Evolutionary conservation across 768 basidiomycete species (phyloP).

Genomic region (Lactarius sp.): DNA sequence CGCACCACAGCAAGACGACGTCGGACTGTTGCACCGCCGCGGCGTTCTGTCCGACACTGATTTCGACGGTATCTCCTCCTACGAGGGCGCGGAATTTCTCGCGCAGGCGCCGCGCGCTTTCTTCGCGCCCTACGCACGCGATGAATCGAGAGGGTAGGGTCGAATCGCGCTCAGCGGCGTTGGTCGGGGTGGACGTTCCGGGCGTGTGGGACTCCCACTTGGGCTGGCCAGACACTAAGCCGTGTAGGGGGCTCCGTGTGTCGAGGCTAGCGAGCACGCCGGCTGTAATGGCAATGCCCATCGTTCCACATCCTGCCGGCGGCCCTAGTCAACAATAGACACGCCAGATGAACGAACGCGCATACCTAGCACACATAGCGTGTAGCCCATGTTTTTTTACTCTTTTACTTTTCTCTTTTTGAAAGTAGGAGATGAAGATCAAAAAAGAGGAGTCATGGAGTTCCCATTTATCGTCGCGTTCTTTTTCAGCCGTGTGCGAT

Average conservation of each 20-base stretch:
- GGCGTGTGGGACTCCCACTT: constrained; percentile 71
- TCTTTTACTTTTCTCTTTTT: background rate
- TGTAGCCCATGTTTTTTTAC: constrained; percentile 73
- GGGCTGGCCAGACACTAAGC: constrained; percentile 27
- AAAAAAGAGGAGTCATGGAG: background rate
- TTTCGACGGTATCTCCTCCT: constrained; percentile 60
- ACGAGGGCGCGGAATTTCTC: constrained; percentile 56
- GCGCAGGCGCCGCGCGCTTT: constrained; percentile 64
- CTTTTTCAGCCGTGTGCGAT: background rate
- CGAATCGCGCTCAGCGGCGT: constrained; percentile 48
- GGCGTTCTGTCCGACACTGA: constrained; percentile 67
- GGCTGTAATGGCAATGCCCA: constrained; percentile 94
- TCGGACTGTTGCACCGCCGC: constrained; percentile 67
- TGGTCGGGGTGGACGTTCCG: constrained; percentile 64
- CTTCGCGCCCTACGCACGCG: constrained; percentile 79
- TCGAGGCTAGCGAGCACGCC: constrained; percentile 86
- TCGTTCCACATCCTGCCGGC: constrained; percentile 87
- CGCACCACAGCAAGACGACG: constrained; percentile 83
- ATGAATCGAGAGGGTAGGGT: constrained; percentile 75
- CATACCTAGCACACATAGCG: constrained; percentile 78
- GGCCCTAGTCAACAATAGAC: constrained; percentile 23
- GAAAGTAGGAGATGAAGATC: constrained; percentile 3
- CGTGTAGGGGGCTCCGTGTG: constrained; percentile 31
- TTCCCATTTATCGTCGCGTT: background rate
- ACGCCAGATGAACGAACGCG: constrained; percentile 8